phyloP scores from a whole-genome alignment of 2,329 filamentous ascomycete species.

The Exophiala lecanii-corni region DNA sequence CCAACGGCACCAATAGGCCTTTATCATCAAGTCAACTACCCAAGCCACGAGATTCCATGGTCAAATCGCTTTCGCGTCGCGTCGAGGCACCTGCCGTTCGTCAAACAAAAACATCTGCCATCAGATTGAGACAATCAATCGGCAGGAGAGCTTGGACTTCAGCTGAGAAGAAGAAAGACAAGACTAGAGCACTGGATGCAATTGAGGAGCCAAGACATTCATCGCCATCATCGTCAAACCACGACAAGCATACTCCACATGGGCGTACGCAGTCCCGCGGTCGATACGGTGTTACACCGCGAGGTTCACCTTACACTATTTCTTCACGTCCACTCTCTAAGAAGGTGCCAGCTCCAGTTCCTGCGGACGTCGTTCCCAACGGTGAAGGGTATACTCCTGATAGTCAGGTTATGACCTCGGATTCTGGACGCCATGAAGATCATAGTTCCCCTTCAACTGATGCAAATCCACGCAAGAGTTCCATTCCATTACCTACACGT shows the following conservation, averaged over 20 bases:
- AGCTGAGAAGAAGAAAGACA: conserved; percentile 5
- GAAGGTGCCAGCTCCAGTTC: background rate
- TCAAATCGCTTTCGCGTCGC: conserved; percentile 16
- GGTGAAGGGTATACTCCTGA: too few relatives aligned
- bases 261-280: conserved; percentile 12
- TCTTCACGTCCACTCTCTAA: conserved; percentile 3
- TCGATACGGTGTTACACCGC: conserved; percentile 17
- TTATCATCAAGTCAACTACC: conserved; percentile 20
- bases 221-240: background rate
- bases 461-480: conserved; percentile 11
- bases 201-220: too few relatives aligned
- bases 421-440: too few relatives aligned
- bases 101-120: conserved; percentile 18
- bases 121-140: conserved; percentile 10
- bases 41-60: conserved; percentile 20
- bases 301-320: conserved; percentile 22
- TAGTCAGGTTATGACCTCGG: too few relatives aligned
- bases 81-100: conserved; percentile 10
- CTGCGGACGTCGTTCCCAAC: too few relatives aligned
- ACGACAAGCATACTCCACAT: background rate
- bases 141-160: conserved; percentile 12
- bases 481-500: conserved; percentile 14
- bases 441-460: background rate
- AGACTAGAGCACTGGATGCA: too few relatives aligned
- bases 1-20: conserved; percentile 4